Conservation (phyloP, 169 alveolate species). For the Cryptosporidium sp. region DNA sequence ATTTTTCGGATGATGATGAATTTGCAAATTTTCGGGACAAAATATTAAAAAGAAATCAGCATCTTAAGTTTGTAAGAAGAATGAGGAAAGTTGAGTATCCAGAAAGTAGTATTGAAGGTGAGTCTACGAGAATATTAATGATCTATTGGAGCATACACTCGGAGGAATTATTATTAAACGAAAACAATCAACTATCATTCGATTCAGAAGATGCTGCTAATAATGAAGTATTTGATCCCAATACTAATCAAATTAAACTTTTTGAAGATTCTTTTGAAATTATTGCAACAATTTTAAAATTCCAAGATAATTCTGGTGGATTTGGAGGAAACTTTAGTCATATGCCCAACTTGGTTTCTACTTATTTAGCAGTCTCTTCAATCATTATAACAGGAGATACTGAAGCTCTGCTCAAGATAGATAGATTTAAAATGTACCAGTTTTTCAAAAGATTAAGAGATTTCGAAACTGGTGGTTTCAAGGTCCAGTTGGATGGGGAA, state of each 20-base stretch:
- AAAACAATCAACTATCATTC: not conserved
- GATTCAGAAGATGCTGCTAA: not conserved
- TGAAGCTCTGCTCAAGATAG: constrained; percentile 86
- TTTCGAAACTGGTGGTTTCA: constrained; percentile 90
- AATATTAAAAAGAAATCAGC: constrained; percentile 4
- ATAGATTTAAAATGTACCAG: constrained; percentile 86
- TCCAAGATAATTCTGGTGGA: constrained; percentile 84
- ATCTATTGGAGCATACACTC: constrained; percentile 74
- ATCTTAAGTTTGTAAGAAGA: constrained; percentile 42
- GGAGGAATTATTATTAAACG: constrained; percentile 25
- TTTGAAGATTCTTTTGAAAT: constrained; percentile 60
- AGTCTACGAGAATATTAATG: constrained; percentile 63
- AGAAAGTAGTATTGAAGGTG: constrained; percentile 22
- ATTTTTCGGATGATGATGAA: not conserved
- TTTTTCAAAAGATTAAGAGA: constrained; percentile 87
- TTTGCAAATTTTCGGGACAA: not conserved
- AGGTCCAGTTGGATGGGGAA: constrained; percentile 94
- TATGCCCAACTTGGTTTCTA: constrained; percentile 91
- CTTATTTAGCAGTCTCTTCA: constrained; percentile 91
- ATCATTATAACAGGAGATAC: constrained; percentile 78
- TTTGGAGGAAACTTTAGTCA: constrained; percentile 92
- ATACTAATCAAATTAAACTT: not conserved
- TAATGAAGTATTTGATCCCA: not conserved
- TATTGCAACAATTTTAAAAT: constrained; percentile 76
- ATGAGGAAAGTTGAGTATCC: constrained; percentile 37